Evolutionary conservation across 176 grass and related monocot genomes (phyloP).

Genomic region (Echinochloa phyllopogon): DNA sequence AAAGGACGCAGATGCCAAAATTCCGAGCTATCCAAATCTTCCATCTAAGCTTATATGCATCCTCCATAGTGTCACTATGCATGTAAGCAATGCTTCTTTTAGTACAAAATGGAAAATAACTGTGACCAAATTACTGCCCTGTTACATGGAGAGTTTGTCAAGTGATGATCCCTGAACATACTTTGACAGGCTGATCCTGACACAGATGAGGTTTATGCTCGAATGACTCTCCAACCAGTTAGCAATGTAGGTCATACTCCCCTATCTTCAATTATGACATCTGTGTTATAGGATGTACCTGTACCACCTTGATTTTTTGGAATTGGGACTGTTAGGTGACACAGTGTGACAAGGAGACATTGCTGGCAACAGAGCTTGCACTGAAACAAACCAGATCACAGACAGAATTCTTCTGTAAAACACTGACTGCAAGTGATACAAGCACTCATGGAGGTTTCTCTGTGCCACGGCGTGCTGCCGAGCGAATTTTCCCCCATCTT

Average conservation of each 20-base stretch:
- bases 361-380: constrained; percentile 64
- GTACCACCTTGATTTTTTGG: constrained; percentile 31
- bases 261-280: constrained; percentile 35
- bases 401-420: constrained; percentile 87
- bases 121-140: constrained; percentile 1
- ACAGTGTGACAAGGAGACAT: constrained; percentile 69
- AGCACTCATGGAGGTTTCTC: constrained; percentile 92
- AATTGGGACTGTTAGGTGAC: constrained; percentile 43
- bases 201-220: constrained; percentile 86
- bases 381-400: constrained; percentile 62
- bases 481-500: constrained; percentile 75
- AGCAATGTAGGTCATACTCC: constrained; percentile 65
- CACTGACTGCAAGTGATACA: constrained; percentile 84
- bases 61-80: constrained; percentile 67
- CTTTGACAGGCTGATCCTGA: constrained; percentile 72
- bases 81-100: constrained; percentile 53
- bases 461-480: constrained; percentile 73
- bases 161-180: constrained; percentile 19
- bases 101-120: constrained; percentile 15
- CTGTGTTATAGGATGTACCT: constrained; percentile 21
- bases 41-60: constrained; percentile 76
- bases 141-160: not conserved
- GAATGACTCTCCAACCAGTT: constrained; percentile 76
- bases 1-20: constrained; percentile 66
- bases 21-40: constrained; percentile 87